Evolutionary conservation across 768 basidiomycete genomes (phyloP).

Genomic region (Neoboletus brunneissimus): DNA sequence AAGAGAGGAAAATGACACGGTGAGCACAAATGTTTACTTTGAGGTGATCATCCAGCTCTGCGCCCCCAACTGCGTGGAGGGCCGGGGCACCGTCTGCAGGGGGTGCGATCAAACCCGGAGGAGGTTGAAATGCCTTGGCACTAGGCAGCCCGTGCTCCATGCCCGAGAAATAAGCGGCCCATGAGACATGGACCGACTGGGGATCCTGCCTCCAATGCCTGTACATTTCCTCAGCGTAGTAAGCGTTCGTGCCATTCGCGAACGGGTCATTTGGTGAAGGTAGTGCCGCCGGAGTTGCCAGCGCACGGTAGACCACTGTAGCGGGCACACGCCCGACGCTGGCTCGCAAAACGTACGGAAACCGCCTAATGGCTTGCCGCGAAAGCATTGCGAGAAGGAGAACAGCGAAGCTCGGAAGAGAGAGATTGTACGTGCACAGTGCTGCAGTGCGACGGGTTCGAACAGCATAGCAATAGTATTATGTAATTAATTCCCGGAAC

Average conservation of each 20-base stretch:
- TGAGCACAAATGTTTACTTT: slow-evolving; percentile 55
- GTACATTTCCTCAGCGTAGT: slow-evolving; percentile 98
- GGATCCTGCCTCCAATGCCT: slow-evolving; percentile 88
- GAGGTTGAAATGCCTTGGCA: slow-evolving; percentile 78
- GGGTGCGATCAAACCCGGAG: slow-evolving; percentile 68
- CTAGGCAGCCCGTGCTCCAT: slow-evolving; percentile 85
- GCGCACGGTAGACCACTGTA: slow-evolving; percentile 26
- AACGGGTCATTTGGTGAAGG: slow-evolving; percentile 83
- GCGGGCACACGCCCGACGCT: slow-evolving; percentile 17
- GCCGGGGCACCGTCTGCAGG: slow-evolving; percentile 81
- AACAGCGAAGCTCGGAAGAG: background rate
- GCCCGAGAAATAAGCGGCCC: slow-evolving; percentile 92
- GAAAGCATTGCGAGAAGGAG: slow-evolving; percentile 32
- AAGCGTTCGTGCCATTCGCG: slow-evolving; percentile 91
- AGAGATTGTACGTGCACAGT: background rate
- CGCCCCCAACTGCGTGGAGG: slow-evolving; percentile 62
- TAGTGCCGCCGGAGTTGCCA: slow-evolving; percentile 49
- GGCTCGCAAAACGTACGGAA: slow-evolving; percentile 31
- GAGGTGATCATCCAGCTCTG: slow-evolving; percentile 87
- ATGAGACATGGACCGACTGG: slow-evolving; percentile 87
- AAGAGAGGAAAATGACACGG: background rate
- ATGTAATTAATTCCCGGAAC: slow-evolving; percentile 15
- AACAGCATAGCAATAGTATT: slow-evolving; percentile 3
- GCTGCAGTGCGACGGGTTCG: background rate
- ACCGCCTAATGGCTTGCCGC: slow-evolving; percentile 36